Conservation (phyloP, 176 grass and related monocot species). For the Neostapfia colusana region DNA sequence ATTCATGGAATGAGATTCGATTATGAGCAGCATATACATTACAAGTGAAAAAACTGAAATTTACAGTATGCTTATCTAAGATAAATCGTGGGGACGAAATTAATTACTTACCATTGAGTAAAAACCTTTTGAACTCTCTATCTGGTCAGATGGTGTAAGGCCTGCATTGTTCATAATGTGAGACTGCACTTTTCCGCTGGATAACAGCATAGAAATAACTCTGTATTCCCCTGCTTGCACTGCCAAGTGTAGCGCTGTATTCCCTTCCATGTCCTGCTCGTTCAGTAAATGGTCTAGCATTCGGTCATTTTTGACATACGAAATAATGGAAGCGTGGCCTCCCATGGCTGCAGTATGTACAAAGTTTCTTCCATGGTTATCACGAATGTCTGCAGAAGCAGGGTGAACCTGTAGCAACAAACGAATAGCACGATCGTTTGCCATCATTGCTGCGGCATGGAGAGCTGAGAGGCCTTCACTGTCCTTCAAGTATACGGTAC, state of each 20-base stretch:
- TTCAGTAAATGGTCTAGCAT: conserved; percentile 41
- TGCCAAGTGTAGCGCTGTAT: conserved; percentile 46
- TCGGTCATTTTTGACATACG: not conserved
- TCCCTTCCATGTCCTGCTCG: conserved; percentile 43
- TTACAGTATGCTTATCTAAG: too few species aligned
- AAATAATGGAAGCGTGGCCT: not conserved
- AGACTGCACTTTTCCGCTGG: not conserved
- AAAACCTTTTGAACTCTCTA: conserved; percentile 28
- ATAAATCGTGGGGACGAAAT: too few species aligned
- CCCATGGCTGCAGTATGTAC: conserved; percentile 29
- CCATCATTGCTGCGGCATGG: conserved; percentile 36
- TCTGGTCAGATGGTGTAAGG: conserved; percentile 33
- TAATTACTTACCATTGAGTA: conserved; percentile 39
- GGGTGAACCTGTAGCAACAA: conserved; percentile 16
- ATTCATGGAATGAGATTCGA: not conserved
- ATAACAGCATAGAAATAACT: conserved; percentile 17
- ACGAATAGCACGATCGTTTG: conserved; percentile 6
- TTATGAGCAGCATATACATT: not conserved
- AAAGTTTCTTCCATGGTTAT: conserved; percentile 42
- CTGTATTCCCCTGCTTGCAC: conserved; percentile 16
- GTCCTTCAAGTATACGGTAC: conserved; percentile 31
- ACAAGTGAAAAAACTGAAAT: not conserved
- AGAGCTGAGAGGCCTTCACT: conserved; percentile 31
- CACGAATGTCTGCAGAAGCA: conserved; percentile 37
- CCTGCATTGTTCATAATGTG: conserved; percentile 51